These are phyloP conservation scores for Cordyceps fumosorosea DNA, from an alignment of 2,329 filamentous ascomycete species.

Conservation along the genomic window DNA sequence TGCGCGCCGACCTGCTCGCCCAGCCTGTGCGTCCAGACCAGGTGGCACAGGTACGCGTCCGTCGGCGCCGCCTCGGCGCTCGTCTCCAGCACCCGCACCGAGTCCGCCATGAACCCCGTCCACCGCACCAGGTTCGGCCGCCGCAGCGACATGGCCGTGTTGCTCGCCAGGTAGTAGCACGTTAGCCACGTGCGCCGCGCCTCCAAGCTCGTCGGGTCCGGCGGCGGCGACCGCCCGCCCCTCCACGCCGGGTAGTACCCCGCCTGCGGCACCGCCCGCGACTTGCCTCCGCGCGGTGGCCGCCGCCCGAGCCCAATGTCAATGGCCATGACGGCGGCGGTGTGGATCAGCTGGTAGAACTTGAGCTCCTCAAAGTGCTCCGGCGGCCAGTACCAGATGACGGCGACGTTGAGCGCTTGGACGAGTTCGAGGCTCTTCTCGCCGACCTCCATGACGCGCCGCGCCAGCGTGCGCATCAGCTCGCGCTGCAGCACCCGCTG, in stretches of 20 bases:
- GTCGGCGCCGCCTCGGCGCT: conserved; percentile 49
- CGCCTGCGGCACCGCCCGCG: not conserved
- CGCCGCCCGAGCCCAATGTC: conserved; percentile 67
- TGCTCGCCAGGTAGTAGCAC: conserved; percentile 52
- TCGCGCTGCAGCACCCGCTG: conserved; percentile 62
- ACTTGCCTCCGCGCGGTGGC: conserved; percentile 13
- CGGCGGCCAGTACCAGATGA: conserved; percentile 82
- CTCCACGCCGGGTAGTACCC: conserved; percentile 34
- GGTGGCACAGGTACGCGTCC: conserved; percentile 51
- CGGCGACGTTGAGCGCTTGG: conserved; percentile 67
- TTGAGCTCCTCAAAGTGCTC: conserved; percentile 80
- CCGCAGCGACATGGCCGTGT: conserved; percentile 55
- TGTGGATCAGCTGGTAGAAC: conserved; percentile 81
- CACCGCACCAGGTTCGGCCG: conserved; percentile 55
- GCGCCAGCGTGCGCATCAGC: conserved; percentile 65
- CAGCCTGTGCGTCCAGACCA: conserved; percentile 54
- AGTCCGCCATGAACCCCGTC: conserved; percentile 55
- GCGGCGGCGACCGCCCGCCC: conserved; percentile 30
- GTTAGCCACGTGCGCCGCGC: conserved; percentile 52
- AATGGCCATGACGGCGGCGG: conserved; percentile 73
- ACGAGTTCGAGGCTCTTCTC: conserved; percentile 79
- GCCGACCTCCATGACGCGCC: conserved; percentile 66
- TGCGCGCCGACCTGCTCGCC: conserved; percentile 63
- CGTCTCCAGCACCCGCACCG: conserved; percentile 47
- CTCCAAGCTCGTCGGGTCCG: conserved; percentile 49